Conservation (phyloP, 805 yeast genomes). For the Cyberlindnera bimundalis region DNA sequence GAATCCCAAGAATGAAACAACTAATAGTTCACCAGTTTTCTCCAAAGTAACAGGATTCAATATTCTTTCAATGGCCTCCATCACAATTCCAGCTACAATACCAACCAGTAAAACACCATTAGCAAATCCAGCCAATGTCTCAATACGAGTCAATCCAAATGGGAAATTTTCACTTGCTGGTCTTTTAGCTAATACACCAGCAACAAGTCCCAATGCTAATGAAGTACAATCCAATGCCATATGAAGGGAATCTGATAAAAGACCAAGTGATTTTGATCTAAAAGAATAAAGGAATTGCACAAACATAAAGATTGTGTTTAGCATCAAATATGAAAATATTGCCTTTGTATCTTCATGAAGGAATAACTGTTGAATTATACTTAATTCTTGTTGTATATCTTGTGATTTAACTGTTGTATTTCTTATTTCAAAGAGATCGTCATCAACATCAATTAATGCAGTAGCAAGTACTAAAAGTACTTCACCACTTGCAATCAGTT, state of each 20-base stretch:
- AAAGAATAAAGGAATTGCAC: conserved; percentile 89
- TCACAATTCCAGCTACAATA: conserved; percentile 81
- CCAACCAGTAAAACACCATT: conserved; percentile 88
- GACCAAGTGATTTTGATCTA: conserved; percentile 86
- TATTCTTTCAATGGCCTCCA: conserved; percentile 83
- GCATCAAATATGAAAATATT: conserved; percentile 78
- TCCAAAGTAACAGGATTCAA: conserved; percentile 73
- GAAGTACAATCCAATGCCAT: conserved; percentile 96
- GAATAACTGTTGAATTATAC: conserved; percentile 23
- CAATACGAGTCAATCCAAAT: conserved; percentile 80
- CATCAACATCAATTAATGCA: conserved; percentile 17
- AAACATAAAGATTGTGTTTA: conserved; percentile 92
- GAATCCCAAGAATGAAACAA: conserved; percentile 82
- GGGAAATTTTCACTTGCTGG: conserved; percentile 73
- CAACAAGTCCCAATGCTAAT: conserved; percentile 81
- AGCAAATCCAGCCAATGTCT: conserved; percentile 91
- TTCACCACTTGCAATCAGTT: conserved; percentile 14
- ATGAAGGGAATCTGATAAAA: conserved; percentile 89
- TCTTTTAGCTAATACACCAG: conserved; percentile 62
- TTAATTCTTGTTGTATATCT: conserved; percentile 6
- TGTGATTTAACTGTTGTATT: background rate
- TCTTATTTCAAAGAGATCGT: conserved; percentile 7
- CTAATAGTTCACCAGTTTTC: conserved; percentile 76
- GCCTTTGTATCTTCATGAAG: conserved; percentile 71
- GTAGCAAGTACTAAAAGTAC: conserved; percentile 13